Conservation (phyloP, 768 basidiomycete species). For the Lepiota brunneoincarnata region DNA sequence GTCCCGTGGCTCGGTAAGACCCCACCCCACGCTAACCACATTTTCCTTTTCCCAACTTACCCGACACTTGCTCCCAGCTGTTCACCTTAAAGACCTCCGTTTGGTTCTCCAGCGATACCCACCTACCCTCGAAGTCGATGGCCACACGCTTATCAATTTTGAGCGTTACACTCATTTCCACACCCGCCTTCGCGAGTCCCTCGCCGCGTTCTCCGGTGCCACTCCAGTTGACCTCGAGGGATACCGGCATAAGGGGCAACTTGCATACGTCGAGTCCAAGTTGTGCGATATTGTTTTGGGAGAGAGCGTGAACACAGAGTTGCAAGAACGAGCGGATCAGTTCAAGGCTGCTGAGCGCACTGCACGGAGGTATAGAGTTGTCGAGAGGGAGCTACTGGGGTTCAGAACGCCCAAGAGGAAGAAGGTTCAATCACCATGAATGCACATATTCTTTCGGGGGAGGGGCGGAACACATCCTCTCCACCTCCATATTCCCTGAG, state of each 20-base stretch:
- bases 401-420: conserved; percentile 16
- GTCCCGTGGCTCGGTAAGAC: conserved; percentile 41
- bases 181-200: conserved; percentile 30
- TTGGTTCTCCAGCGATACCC: conserved; percentile 29
- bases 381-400: conserved; percentile 22
- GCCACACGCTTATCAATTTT: conserved; percentile 40
- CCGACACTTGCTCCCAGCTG: conserved; percentile 22
- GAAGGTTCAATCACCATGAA: neutral
- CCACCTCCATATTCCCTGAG: neutral
- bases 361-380: conserved; percentile 16
- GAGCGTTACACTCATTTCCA: conserved; percentile 36
- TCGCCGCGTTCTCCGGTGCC: conserved; percentile 18
- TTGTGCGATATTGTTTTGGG: conserved; percentile 27
- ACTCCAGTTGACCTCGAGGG: conserved; percentile 31
- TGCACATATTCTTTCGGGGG: neutral
- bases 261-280: conserved; percentile 41
- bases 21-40: neutral
- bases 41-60: neutral
- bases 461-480: neutral
- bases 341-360: conserved; percentile 27
- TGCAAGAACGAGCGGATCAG: conserved; percentile 30
- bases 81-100: conserved; percentile 36
- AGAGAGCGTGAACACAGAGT: conserved; percentile 27
- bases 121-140: conserved; percentile 25
- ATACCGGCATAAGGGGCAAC: conserved; percentile 28